These are phyloP conservation scores for Fusarium torulosum DNA, from an alignment of 2,329 filamentous ascomycete species.

Conservation along the genomic window DNA sequence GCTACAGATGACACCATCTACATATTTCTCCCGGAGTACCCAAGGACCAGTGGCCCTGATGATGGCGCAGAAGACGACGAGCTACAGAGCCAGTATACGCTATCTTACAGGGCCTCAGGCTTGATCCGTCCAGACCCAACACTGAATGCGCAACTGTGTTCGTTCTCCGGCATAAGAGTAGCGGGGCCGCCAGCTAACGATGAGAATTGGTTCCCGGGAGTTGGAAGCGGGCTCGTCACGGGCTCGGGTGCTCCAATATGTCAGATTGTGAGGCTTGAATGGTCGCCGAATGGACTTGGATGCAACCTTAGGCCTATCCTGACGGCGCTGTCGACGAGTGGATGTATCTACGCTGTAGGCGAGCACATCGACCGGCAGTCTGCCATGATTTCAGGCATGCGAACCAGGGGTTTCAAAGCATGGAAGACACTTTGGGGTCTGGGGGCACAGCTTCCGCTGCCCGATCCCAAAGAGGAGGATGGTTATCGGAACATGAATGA, in stretches of 20 bases:
- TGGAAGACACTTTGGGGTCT: conserved; percentile 70
- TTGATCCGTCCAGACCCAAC: conserved; percentile 56
- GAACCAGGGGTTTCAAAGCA: conserved; percentile 58
- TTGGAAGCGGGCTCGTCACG: conserved; percentile 61
- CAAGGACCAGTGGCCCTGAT: conserved; percentile 43
- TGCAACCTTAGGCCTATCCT: conserved; percentile 66
- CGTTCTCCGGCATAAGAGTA: conserved; percentile 53
- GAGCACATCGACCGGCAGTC: conserved; percentile 56
- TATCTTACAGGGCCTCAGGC: conserved; percentile 51
- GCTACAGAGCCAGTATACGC: conserved; percentile 52
- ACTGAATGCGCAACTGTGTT: conserved; percentile 62
- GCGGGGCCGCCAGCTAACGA: conserved; percentile 46
- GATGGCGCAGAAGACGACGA: conserved; percentile 48
- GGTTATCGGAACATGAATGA: conserved; percentile 57
- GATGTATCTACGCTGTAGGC: conserved; percentile 64
- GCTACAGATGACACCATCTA: conserved; percentile 68
- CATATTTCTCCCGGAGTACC: conserved; percentile 63
- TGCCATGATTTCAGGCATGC: conserved; percentile 48
- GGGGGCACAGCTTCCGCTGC: conserved; percentile 64
- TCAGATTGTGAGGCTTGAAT: conserved; percentile 66
- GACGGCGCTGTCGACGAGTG: conserved; percentile 63
- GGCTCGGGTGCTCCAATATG: conserved; percentile 64
- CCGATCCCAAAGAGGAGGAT: conserved; percentile 53
- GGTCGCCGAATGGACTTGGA: conserved; percentile 71
- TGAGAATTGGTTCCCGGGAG: conserved; percentile 55